Evolutionary conservation across 2,329 filamentous ascomycete species (phyloP).

Genomic region (Colletotrichum graminicola): DNA sequence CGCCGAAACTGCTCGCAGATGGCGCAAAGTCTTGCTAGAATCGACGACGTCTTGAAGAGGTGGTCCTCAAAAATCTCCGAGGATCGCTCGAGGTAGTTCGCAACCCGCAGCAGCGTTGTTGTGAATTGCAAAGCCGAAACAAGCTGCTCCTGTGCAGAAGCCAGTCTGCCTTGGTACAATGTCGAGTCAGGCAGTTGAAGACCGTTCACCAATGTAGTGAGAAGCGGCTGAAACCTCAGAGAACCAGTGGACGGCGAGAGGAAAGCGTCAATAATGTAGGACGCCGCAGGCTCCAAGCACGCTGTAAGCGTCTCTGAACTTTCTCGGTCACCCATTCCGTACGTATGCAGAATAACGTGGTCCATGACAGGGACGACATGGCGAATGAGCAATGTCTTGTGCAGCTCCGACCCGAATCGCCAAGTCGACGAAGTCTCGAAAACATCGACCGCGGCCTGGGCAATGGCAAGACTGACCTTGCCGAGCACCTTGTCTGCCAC

Average conservation of each 20-base stretch:
- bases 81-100: constrained; percentile 72
- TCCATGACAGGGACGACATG: constrained; percentile 78
- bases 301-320: constrained; percentile 63
- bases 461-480: constrained; percentile 78
- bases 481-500: constrained; percentile 83
- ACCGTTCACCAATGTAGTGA: constrained; percentile 76
- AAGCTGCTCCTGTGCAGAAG: constrained; percentile 72
- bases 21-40: constrained; percentile 82
- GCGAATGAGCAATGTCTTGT: constrained; percentile 76
- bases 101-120: constrained; percentile 77
- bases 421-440: constrained; percentile 89
- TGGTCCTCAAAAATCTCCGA: constrained; percentile 79
- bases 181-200: constrained; percentile 72
- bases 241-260: constrained; percentile 77
- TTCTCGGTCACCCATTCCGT: constrained; percentile 76
- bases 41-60: constrained; percentile 82
- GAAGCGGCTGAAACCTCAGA: constrained; percentile 80
- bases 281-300: constrained; percentile 78
- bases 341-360: constrained; percentile 78
- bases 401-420: constrained; percentile 79
- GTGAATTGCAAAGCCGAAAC: constrained; percentile 74
- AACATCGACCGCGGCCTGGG: constrained; percentile 82
- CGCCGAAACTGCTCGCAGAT: constrained; percentile 74
- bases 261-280: constrained; percentile 82
- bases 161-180: constrained; percentile 67